These are phyloP conservation scores for Talaromyces liani DNA, from an alignment of 495 filamentous ascomycete species.

Conservation along the genomic window DNA sequence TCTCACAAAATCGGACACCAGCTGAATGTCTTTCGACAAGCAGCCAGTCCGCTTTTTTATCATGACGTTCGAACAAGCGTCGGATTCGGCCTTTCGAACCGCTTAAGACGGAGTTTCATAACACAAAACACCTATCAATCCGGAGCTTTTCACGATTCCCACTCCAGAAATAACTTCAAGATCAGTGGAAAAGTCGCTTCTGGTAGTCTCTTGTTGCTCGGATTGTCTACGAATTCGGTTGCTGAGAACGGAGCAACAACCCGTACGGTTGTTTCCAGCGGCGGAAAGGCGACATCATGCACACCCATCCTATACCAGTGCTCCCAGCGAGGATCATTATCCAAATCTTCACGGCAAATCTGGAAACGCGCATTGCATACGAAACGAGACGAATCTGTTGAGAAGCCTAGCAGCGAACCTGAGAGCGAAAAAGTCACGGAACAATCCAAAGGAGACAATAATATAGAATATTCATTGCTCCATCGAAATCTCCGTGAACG, in stretches of 20 bases:
- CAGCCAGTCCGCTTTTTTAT: slow-evolving; percentile 30
- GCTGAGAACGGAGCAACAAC: slow-evolving; percentile 28
- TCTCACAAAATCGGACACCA: slow-evolving; percentile 46
- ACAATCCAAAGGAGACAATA: not conserved
- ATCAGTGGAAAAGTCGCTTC: slow-evolving; percentile 32
- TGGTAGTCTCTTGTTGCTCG: slow-evolving; percentile 30
- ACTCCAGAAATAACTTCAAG: slow-evolving; percentile 16
- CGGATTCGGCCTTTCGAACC: slow-evolving; percentile 14
- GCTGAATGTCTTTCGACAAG: slow-evolving; percentile 41
- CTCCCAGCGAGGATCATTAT: not conserved
- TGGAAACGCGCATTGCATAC: slow-evolving; percentile 33
- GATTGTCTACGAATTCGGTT: slow-evolving; percentile 27
- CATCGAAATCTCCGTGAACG: slow-evolving; percentile 52
- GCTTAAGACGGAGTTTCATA: slow-evolving; percentile 12
- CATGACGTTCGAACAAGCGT: slow-evolving; percentile 33
- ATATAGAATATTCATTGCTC: slow-evolving; percentile 12
- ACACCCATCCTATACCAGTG: not conserved
- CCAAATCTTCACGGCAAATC: not conserved
- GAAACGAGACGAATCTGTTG: slow-evolving; percentile 15
- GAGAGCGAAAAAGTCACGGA: not conserved
- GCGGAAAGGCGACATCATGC: slow-evolving; percentile 7
- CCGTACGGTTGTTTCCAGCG: slow-evolving; percentile 24
- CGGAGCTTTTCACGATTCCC: not conserved
- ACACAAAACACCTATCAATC: slow-evolving; percentile 13
- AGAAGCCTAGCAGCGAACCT: not conserved